Conservation (phyloP, 2,329 filamentous ascomycete species). For the Aspergillus versicolor region DNA sequence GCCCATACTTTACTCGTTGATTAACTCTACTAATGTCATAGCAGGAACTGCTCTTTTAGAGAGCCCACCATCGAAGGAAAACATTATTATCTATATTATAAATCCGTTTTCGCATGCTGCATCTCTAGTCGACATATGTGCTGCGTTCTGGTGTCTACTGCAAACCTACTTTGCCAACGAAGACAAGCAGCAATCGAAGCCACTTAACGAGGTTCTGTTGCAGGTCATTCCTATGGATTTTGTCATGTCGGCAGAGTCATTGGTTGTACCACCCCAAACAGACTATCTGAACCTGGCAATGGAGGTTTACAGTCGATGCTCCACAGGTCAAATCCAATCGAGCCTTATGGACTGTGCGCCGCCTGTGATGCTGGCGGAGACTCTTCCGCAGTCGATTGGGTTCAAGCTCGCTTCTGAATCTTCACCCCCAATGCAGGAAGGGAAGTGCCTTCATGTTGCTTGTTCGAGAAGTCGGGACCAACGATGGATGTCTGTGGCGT, state of each 20-base stretch:
- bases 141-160: constrained; percentile 58
- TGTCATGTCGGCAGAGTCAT: constrained; percentile 51
- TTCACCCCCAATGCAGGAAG: constrained; percentile 57
- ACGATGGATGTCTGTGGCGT: constrained; percentile 59
- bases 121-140: constrained; percentile 53
- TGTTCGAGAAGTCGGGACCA: constrained; percentile 57
- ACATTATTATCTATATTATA: constrained; percentile 59
- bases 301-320: constrained; percentile 60
- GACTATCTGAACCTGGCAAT: constrained; percentile 53
- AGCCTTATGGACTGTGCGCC: constrained; percentile 50
- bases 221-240: constrained; percentile 59
- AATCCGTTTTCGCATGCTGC: constrained; percentile 53
- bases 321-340: constrained; percentile 40
- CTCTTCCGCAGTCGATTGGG: constrained; percentile 52
- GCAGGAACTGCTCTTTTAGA: constrained; percentile 38
- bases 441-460: constrained; percentile 58
- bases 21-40: constrained; percentile 15
- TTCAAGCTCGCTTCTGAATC: constrained; percentile 56
- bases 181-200: constrained; percentile 30
- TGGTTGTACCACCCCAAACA: constrained; percentile 51
- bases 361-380: constrained; percentile 54
- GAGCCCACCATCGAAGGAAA: constrained; percentile 35
- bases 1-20: constrained; percentile 8
- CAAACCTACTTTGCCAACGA: constrained; percentile 50
- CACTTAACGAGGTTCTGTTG: constrained; percentile 52